These are phyloP conservation scores for Biscogniauxia marginata DNA, from an alignment of 2,329 filamentous ascomycete species.

Conservation along the genomic window DNA sequence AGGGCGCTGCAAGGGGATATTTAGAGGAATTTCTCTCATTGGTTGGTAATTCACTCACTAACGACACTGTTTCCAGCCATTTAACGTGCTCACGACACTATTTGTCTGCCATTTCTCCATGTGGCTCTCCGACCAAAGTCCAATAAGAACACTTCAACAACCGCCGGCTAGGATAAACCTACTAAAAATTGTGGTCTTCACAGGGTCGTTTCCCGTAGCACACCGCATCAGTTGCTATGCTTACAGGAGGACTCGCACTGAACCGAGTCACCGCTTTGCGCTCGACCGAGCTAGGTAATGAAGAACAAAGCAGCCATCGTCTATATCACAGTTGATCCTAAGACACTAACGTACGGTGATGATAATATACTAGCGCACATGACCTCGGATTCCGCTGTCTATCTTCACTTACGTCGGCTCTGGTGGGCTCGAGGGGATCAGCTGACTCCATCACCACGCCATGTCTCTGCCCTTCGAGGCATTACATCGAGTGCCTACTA, in stretches of 20 bases:
- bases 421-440: not conserved
- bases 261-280: not conserved
- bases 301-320: not conserved
- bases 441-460: not conserved
- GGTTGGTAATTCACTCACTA: constrained; percentile 7
- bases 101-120: not conserved
- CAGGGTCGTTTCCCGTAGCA: not conserved
- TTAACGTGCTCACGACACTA: not conserved
- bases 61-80: constrained; percentile 13
- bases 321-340: constrained; percentile 1
- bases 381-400: not conserved
- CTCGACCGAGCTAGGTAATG: not conserved
- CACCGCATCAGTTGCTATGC: not conserved
- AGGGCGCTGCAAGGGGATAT: constrained; percentile 1
- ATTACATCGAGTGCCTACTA: not conserved
- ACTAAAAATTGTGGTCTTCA: not conserved
- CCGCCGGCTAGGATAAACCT: not conserved
- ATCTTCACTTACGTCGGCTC: not conserved
- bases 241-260: too few species aligned
- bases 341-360: constrained; percentile 17
- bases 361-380: not conserved
- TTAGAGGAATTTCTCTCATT: constrained; percentile 6
- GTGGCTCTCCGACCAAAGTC: not conserved
- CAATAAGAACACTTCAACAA: not conserved
- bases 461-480: not conserved